These are phyloP conservation scores for Monosporozyma aquatica DNA, from an alignment of 805 yeast genomes.

Conservation along the genomic window DNA sequence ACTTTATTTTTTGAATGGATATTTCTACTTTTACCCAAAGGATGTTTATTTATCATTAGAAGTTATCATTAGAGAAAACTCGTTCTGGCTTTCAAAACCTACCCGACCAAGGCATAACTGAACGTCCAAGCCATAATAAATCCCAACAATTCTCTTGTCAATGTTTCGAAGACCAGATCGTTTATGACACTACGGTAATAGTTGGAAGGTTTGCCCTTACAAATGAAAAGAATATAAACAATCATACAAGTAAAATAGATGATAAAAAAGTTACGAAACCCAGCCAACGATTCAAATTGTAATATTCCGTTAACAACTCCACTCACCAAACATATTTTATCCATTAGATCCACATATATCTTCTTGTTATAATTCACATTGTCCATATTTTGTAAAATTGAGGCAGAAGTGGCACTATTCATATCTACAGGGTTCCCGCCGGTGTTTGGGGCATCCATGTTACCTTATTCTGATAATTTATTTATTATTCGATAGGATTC, in stretches of 20 bases:
- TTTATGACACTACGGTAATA: slow-evolving; percentile 35
- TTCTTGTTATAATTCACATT: slow-evolving; percentile 21
- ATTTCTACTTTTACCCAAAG: no score
- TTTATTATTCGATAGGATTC: no score
- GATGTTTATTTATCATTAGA: no score
- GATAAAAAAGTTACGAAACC: slow-evolving; percentile 37
- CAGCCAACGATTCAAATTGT: slow-evolving; percentile 40
- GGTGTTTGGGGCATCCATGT: neutral
- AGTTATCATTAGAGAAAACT: no score
- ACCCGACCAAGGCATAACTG: slow-evolving; percentile 38
- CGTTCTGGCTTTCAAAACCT: no score
- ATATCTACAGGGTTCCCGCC: neutral
- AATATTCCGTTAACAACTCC: slow-evolving; percentile 51
- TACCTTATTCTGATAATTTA: no score
- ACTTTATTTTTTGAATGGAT: no score
- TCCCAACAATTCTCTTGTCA: slow-evolving; percentile 42
- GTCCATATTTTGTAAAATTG: slow-evolving; percentile 2
- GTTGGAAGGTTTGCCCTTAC: slow-evolving; percentile 29
- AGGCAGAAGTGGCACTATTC: neutral
- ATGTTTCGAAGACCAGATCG: slow-evolving; percentile 36
- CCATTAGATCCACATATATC: slow-evolving; percentile 30
- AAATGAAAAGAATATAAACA: slow-evolving; percentile 29
- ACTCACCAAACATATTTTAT: slow-evolving; percentile 39
- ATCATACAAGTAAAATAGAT: slow-evolving; percentile 30
- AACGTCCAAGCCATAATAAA: slow-evolving; percentile 53